Evolutionary conservation across 495 filamentous ascomycete genomes (phyloP).

Genomic region (Apodospora peruviana): DNA sequence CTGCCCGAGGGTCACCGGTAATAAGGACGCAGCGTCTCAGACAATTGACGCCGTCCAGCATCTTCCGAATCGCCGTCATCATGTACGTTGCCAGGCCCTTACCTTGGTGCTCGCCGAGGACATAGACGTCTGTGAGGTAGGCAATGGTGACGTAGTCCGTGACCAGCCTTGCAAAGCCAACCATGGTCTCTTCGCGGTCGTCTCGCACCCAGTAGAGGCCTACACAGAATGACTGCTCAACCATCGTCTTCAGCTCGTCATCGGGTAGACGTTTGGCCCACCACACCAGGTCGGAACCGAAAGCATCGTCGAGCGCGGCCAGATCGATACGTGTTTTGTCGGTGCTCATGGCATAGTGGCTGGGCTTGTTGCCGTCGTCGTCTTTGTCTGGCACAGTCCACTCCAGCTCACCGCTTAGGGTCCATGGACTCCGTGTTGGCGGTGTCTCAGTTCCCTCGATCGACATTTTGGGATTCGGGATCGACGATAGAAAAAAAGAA

Average conservation of each 20-base stretch:
- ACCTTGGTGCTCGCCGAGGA: conserved; percentile 49
- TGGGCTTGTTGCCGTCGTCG: neutral
- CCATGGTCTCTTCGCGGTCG: conserved; percentile 21
- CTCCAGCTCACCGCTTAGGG: too few relatives aligned
- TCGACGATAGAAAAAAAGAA: too few relatives aligned
- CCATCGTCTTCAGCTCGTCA: conserved; percentile 34
- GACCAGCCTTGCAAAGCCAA: conserved; percentile 59
- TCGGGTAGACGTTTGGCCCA: conserved; percentile 44
- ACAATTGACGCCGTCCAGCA: too few relatives aligned
- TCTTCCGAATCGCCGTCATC: conserved; percentile 51
- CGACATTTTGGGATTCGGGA: too few relatives aligned
- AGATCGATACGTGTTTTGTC: conserved; percentile 43
- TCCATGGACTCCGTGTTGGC: too few relatives aligned
- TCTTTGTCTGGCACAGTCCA: conserved; percentile 1
- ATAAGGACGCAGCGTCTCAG: conserved; percentile 52
- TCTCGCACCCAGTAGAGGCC: conserved; percentile 51
- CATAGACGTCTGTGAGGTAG: conserved; percentile 68
- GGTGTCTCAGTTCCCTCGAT: too few relatives aligned
- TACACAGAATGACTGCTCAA: conserved; percentile 51
- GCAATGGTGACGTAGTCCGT: conserved; percentile 61
- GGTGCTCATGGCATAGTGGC: conserved; percentile 10
- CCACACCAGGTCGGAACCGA: conserved; percentile 48
- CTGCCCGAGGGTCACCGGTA: conserved; percentile 30
- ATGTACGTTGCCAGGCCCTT: conserved; percentile 61
- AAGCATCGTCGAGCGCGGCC: conserved; percentile 43